Percentiles rank a stretch among this genome's conserved stretches.
Conservation (phyloP, 768 basidiomycete genomes). For the Pleurotus platypus region DNA sequence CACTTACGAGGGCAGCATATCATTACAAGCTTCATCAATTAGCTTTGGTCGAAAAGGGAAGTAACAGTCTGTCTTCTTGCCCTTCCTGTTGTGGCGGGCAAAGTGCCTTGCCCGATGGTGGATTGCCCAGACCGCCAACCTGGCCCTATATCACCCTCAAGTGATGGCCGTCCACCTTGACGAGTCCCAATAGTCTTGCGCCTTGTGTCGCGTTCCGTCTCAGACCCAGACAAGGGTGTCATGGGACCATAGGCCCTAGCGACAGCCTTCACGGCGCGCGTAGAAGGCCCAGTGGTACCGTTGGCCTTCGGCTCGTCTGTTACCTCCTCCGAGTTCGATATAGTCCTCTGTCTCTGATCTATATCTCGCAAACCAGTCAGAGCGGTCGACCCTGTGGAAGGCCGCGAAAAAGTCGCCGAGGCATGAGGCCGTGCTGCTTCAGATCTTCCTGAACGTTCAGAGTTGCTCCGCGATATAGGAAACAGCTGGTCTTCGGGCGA, state of each 20-base stretch:
- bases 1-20: not conserved
- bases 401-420: slow-evolving; percentile 54
- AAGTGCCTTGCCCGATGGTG: not conserved
- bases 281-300: slow-evolving; percentile 10
- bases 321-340: slow-evolving; percentile 3
- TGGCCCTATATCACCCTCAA: not conserved
- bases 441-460: slow-evolving; percentile 36
- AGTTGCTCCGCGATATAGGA: slow-evolving; percentile 42
- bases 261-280: slow-evolving; percentile 17
- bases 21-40: not conserved
- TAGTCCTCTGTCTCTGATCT: slow-evolving; percentile 19
- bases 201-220: slow-evolving; percentile 47
- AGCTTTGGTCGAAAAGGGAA: slow-evolving; percentile 1
- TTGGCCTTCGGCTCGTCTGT: slow-evolving; percentile 19
- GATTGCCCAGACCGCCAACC: not conserved
- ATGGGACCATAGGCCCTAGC: slow-evolving; percentile 12
- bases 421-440: slow-evolving; percentile 28
- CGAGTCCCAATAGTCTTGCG: slow-evolving; percentile 32
- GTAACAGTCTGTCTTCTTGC: slow-evolving; percentile 2
- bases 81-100: not conserved
- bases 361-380: slow-evolving; percentile 50
- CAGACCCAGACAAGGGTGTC: slow-evolving; percentile 29
- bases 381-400: slow-evolving; percentile 44
- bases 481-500: slow-evolving; percentile 29
- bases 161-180: slow-evolving; percentile 30